Evolutionary conservation across 352 stramenopile species (phyloP).

Genomic region (Phytophthora idaei): DNA sequence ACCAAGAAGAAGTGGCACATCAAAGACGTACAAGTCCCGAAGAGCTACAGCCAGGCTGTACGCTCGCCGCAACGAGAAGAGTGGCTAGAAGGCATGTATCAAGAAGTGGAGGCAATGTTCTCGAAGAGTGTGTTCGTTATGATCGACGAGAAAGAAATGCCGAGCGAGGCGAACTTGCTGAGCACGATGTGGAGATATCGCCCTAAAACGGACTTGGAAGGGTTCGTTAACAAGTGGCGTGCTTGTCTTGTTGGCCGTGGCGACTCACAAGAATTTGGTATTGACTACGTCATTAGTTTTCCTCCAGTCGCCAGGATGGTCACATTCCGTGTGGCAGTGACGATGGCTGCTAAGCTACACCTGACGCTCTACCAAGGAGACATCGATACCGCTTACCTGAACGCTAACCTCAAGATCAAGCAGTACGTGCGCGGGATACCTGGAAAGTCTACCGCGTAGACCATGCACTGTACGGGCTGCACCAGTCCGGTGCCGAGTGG

Average conservation of each 20-base stretch:
- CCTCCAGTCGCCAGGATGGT: too few species aligned
- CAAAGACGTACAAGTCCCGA: constrained; percentile 1
- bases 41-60: constrained; percentile 3
- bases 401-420: constrained; percentile 14
- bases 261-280: too few species aligned
- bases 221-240: background rate
- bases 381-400: constrained; percentile 20
- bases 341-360: too few species aligned
- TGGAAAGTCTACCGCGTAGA: constrained; percentile 18
- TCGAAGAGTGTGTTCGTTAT: constrained; percentile 8
- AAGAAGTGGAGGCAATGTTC: constrained; percentile 13
- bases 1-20: constrained; percentile 4
- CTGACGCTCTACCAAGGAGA: constrained; percentile 1
- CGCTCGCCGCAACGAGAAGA: background rate
- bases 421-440: constrained; percentile 15
- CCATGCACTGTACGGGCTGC: constrained; percentile 1
- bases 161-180: background rate
- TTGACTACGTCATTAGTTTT: too few species aligned
- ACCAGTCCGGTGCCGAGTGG: constrained; percentile 23
- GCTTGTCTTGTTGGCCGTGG: too few species aligned
- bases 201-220: constrained; percentile 11
- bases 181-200: constrained; percentile 6
- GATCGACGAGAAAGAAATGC: background rate
- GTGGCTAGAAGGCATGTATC: background rate
- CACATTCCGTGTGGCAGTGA: too few species aligned